Conservation (phyloP, 768 basidiomycete genomes). For the Heimioporus sp. region DNA sequence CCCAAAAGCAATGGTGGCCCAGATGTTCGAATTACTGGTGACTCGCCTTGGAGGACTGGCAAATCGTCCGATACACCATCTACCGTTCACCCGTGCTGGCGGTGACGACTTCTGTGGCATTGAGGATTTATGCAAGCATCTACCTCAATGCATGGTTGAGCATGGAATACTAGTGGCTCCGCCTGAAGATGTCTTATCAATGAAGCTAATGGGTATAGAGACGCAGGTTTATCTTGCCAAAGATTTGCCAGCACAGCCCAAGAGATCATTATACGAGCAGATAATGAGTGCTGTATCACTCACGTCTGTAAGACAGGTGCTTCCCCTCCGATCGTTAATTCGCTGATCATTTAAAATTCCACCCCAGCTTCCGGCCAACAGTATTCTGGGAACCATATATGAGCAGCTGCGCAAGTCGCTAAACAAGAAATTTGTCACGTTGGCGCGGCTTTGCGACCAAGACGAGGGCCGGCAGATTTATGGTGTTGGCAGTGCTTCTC, state of each 20-base stretch:
- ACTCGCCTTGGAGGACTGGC: too few relatives aligned
- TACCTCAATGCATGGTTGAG: slow-evolving; percentile 31
- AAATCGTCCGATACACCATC: neutral
- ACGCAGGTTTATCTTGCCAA: slow-evolving; percentile 9
- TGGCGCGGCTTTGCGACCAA: too few relatives aligned
- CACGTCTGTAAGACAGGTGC: neutral
- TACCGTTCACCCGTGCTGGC: slow-evolving; percentile 11
- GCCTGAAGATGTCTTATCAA: neutral
- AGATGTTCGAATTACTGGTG: too few relatives aligned
- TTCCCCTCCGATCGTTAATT: too few relatives aligned
- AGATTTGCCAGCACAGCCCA: slow-evolving; percentile 11
- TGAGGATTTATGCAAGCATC: slow-evolving; percentile 17
- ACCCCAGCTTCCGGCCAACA: neutral
- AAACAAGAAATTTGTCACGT: too few relatives aligned
- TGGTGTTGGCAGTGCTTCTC: too few relatives aligned
- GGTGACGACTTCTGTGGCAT: slow-evolving; percentile 13
- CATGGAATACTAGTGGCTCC: neutral
- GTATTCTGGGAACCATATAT: neutral
- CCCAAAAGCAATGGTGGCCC: too few relatives aligned
- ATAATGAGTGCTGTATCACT: neutral
- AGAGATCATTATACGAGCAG: neutral
- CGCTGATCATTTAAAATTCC: neutral
- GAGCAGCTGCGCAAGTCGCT: neutral
- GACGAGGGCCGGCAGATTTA: too few relatives aligned
- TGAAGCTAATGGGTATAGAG: neutral